Conservation (phyloP, 2,329 filamentous ascomycete species). For the Tolypocladium ovalisporum region DNA sequence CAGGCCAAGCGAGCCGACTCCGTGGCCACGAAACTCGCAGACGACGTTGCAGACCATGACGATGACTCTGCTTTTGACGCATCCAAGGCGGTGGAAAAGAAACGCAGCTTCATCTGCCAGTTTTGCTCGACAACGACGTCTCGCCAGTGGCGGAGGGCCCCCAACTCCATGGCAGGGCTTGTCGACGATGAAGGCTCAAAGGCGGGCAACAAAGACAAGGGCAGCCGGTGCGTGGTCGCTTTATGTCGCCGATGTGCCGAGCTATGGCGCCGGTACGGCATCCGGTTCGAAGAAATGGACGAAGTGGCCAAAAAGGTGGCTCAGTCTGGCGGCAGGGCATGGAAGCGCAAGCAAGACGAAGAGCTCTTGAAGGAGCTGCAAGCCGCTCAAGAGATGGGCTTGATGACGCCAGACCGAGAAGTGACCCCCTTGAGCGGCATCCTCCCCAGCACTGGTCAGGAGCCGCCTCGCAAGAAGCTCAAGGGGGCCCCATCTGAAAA, state of each 20-base stretch:
- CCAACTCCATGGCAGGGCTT: slow-evolving; percentile 61
- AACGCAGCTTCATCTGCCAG: slow-evolving; percentile 83
- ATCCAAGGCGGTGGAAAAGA: slow-evolving; percentile 68
- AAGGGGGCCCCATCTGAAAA: slow-evolving; percentile 42
- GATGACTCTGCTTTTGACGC: slow-evolving; percentile 96
- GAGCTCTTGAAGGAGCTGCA: slow-evolving; percentile 69
- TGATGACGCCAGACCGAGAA: slow-evolving; percentile 31
- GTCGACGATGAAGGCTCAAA: slow-evolving; percentile 50
- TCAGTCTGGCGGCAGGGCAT: slow-evolving; percentile 67
- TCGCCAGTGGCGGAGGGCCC: slow-evolving; percentile 84
- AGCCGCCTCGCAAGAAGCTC: slow-evolving; percentile 55
- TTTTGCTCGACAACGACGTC: slow-evolving; percentile 76
- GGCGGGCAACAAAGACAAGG: slow-evolving; percentile 63
- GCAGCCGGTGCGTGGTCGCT: slow-evolving; percentile 62
- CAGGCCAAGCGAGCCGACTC: slow-evolving; percentile 66
- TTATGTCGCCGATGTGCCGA: slow-evolving; percentile 85
- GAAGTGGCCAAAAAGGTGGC: slow-evolving; percentile 83
- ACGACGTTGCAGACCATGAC: slow-evolving; percentile 83
- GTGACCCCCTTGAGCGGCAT: slow-evolving; percentile 23
- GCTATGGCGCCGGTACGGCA: slow-evolving; percentile 89
- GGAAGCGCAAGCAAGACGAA: slow-evolving; percentile 85
- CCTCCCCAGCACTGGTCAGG: slow-evolving; percentile 20
- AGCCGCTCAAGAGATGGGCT: slow-evolving; percentile 48
- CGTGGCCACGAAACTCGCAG: slow-evolving; percentile 64
- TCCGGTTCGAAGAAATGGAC: slow-evolving; percentile 90